Evolutionary conservation across 208 protist genomes (phyloP).

Genomic region (Crithidia expoeki): DNA sequence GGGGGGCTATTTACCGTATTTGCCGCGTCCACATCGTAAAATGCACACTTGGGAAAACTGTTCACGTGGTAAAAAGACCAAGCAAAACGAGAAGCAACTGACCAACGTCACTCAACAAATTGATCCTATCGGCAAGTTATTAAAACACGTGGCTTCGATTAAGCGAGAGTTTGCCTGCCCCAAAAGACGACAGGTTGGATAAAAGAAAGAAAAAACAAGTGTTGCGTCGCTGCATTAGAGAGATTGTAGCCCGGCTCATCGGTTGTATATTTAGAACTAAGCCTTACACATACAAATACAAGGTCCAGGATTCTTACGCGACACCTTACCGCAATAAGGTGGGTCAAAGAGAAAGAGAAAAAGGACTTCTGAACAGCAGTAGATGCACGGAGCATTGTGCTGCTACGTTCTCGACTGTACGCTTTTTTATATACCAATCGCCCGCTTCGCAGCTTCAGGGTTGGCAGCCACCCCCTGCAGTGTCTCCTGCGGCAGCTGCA

Average conservation of each 20-base stretch:
- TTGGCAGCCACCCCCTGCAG: conserved; percentile 42
- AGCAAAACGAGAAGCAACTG: no score
- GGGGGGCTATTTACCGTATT: no score
- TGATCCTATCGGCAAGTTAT: no score
- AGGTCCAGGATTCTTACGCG: not conserved
- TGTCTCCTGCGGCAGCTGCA: conserved; percentile 47
- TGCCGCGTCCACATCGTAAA: no score
- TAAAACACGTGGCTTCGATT: no score
- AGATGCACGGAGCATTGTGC: not conserved
- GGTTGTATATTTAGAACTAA: no score
- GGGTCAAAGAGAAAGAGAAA: not conserved
- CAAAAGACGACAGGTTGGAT: not conserved
- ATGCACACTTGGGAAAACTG: no score
- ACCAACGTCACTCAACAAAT: no score
- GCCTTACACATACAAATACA: no score
- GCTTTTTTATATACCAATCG: conserved; percentile 23
- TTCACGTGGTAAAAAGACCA: no score
- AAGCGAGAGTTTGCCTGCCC: no score
- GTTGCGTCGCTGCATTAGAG: not conserved
- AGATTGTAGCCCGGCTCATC: not conserved
- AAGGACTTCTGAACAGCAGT: not conserved
- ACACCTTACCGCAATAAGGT: not conserved
- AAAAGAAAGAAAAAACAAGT: conserved; percentile 17
- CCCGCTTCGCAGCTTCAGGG: conserved; percentile 35
- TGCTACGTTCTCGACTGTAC: not conserved